These are phyloP conservation scores for Diplodia corticola DNA, from an alignment of 2,329 filamentous ascomycete genomes.

Conservation along the genomic window DNA sequence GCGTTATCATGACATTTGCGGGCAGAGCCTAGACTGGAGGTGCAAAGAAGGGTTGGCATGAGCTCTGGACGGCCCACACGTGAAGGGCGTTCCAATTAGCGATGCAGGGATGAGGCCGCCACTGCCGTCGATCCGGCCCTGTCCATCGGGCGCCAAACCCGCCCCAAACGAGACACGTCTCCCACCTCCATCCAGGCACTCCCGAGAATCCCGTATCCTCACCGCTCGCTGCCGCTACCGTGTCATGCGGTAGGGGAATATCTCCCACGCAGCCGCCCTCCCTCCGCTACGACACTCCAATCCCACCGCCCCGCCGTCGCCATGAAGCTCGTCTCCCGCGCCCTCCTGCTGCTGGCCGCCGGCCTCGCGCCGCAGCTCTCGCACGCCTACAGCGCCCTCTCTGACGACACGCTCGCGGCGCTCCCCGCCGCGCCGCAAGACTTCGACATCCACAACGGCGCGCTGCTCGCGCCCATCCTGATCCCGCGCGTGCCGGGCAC, in stretches of 20 bases:
- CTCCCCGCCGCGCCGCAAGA: conserved; percentile 65
- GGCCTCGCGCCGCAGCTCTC: conserved; percentile 34
- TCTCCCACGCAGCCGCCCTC: background rate
- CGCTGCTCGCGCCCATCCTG: conserved; percentile 81
- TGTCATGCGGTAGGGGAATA: background rate
- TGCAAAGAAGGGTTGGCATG: conserved; percentile 15
- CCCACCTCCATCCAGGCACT: background rate
- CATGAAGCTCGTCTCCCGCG: conserved; percentile 13
- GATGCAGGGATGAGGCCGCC: background rate
- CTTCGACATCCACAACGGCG: conserved; percentile 75
- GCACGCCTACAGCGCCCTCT: conserved; percentile 59
- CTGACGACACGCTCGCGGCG: conserved; percentile 69
- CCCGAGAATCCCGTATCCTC: background rate
- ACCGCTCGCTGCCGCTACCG: background rate
- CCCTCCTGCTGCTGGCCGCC: conserved; percentile 24
- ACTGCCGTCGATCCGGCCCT: background rate
- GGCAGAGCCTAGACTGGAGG: background rate
- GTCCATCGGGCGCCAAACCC: background rate
- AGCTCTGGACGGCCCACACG: conserved; percentile 9
- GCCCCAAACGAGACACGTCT: conserved; percentile 6
- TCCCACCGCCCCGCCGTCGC: background rate
- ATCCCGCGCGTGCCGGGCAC: conserved; percentile 87
- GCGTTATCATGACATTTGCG: conserved; percentile 15
- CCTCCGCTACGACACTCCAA: background rate
- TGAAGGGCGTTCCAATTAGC: background rate